Evolutionary conservation across 1,284 basidiomycete species (phyloP).

Genomic region (Salmacisia buchloeana): DNA sequence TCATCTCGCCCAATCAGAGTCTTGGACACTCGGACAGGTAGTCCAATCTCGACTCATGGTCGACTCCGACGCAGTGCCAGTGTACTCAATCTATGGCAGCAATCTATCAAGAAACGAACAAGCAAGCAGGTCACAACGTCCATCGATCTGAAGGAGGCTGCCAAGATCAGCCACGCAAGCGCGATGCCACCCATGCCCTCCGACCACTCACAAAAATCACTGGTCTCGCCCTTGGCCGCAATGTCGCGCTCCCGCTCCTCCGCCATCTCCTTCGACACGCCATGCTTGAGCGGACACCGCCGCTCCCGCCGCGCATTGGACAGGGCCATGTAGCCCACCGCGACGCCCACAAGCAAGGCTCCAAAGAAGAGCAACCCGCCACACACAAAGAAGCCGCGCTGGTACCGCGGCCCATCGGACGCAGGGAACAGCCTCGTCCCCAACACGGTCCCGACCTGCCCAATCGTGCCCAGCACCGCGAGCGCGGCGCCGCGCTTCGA

Average conservation of each 20-base stretch:
- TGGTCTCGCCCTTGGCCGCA: not conserved
- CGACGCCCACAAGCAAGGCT: not conserved
- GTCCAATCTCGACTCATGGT: no score
- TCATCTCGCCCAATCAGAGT: slow-evolving; percentile 13
- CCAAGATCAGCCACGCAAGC: not conserved
- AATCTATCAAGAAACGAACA: not conserved
- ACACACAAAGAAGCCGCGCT: slow-evolving; percentile 30
- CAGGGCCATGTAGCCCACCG: not conserved
- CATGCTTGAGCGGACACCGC: not conserved
- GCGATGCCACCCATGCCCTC: not conserved
- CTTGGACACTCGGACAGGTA: slow-evolving; percentile 20
- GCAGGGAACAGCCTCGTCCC: slow-evolving; percentile 38
- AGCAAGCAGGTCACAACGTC: not conserved
- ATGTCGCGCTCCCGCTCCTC: not conserved
- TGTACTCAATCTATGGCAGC: not conserved
- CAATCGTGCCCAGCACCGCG: slow-evolving; percentile 36
- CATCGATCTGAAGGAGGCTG: not conserved
- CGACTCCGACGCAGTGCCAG: no score
- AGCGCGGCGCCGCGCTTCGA: slow-evolving; percentile 34
- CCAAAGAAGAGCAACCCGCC: slow-evolving; percentile 24
- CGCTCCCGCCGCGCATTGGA: not conserved
- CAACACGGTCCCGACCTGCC: slow-evolving; percentile 36
- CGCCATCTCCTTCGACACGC: not conserved
- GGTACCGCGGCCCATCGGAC: slow-evolving; percentile 29
- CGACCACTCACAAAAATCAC: not conserved